Evolutionary conservation across 139 green algal species (phyloP).

Genomic region (Diplosphaera chodatii): DNA sequence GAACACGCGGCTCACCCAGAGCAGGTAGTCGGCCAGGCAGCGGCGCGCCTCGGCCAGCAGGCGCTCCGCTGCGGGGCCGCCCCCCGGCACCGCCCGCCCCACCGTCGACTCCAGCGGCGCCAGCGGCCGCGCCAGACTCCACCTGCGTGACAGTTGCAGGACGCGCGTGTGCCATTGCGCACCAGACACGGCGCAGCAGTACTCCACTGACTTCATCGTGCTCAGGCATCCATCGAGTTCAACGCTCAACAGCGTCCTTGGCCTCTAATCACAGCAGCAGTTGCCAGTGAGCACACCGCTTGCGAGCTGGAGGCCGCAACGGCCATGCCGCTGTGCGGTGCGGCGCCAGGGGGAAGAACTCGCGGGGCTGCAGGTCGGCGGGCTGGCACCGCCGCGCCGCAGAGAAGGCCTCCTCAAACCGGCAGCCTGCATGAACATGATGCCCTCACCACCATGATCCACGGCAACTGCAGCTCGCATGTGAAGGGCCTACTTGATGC

Average conservation of each 20-base stretch:
- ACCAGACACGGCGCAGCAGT: too few species aligned
- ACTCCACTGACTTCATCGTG: too few species aligned
- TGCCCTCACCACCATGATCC: too few species aligned
- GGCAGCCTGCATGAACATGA: too few species aligned
- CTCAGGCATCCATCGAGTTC: too few species aligned
- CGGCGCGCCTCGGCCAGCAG: slow-evolving; percentile 1
- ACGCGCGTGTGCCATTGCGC: too few species aligned
- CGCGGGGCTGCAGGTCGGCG: slow-evolving; percentile 44
- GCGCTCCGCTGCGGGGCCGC: neutral
- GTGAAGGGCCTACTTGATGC: too few species aligned
- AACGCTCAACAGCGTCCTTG: too few species aligned
- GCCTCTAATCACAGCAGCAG: too few species aligned
- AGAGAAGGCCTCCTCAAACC: slow-evolving; percentile 35
- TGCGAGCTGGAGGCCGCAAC: slow-evolving; percentile 10
- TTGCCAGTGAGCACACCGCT: too few species aligned
- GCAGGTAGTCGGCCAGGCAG: slow-evolving; percentile 21
- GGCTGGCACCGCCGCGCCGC: slow-evolving; percentile 31
- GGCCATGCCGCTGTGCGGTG: slow-evolving; percentile 25
- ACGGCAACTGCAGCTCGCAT: too few species aligned
- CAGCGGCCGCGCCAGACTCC: slow-evolving; percentile 46
- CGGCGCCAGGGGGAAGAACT: slow-evolving; percentile 62
- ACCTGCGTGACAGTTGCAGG: too few species aligned
- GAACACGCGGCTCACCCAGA: slow-evolving; percentile 20
- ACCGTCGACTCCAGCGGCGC: slow-evolving; percentile 12
- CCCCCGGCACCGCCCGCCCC: neutral